Conservation (phyloP, 176 grass and related monocot species). For the Saccharum spontaneum region DNA sequence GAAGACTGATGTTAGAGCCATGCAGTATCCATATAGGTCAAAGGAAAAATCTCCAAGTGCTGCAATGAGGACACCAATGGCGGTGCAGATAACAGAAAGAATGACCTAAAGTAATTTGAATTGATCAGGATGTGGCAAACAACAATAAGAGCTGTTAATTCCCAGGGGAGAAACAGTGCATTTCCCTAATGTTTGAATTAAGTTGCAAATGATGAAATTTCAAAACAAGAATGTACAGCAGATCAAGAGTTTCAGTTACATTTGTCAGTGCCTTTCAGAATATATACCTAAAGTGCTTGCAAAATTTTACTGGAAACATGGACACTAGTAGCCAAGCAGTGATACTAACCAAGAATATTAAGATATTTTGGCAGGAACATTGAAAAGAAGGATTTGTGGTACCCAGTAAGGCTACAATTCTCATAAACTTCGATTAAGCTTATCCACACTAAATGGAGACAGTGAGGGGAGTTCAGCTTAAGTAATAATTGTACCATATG, state of each 20-base stretch:
- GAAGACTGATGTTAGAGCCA: constrained; percentile 95
- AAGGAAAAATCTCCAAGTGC: constrained; percentile 98
- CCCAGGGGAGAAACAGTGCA: background rate
- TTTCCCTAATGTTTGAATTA: background rate
- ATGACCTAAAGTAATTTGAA: constrained; percentile 62
- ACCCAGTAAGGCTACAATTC: background rate
- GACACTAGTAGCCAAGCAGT: background rate
- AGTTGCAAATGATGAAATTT: background rate
- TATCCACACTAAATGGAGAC: background rate
- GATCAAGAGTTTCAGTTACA: background rate
- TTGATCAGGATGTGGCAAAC: constrained; percentile 1
- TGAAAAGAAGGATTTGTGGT: background rate
- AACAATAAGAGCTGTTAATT: background rate
- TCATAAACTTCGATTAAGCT: background rate
- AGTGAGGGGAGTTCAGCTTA: background rate
- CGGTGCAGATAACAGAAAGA: constrained; percentile 85
- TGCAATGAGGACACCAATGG: constrained; percentile 83
- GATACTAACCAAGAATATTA: background rate
- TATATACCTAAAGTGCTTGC: background rate
- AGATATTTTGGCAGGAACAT: background rate
- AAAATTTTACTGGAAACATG: background rate
- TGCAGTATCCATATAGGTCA: constrained; percentile 88
- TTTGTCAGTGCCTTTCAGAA: background rate
- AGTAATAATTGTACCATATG: background rate
- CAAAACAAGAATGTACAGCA: background rate